phyloP scores from a whole-genome alignment of 202 grass and related monocot species.

The Brachypodium distachyon region DNA sequence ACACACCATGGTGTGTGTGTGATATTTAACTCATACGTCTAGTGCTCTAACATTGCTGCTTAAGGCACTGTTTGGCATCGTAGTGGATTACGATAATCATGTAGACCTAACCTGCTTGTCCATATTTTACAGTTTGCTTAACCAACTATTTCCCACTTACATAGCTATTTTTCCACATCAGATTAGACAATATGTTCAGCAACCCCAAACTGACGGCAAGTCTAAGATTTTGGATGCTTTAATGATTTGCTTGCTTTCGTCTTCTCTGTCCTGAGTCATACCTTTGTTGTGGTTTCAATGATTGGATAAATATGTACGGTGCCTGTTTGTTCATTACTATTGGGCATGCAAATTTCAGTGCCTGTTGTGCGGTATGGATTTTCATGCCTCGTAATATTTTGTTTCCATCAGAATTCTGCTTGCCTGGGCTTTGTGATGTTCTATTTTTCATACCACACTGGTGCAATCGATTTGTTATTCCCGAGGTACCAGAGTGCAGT shows the following conservation, averaged over 20 bases:
- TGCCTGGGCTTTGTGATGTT: neutral
- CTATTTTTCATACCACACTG: neutral
- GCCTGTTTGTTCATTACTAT: neutral
- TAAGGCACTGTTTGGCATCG: no score
- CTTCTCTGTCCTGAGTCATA: neutral
- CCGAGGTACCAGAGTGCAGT: neutral
- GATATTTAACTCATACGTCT: neutral
- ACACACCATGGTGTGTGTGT: no score
- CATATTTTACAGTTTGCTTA: no score
- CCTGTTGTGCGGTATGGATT: neutral
- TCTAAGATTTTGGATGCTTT: neutral
- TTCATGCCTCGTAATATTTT: neutral
- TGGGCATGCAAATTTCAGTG: neutral
- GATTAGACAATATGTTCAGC: no score
- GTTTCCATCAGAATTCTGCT: neutral
- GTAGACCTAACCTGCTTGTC: no score
- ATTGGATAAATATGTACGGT: neutral
- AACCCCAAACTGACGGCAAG: no score
- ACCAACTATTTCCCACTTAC: no score
- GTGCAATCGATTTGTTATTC: neutral
- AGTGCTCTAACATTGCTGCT: neutral
- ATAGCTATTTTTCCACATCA: no score
- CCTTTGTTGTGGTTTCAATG: neutral
- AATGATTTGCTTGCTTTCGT: neutral
- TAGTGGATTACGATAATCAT: no score